Evolutionary conservation across 1,139 yeast species (phyloP).

Genomic region (Yamadazyma pseudoaaseri): DNA sequence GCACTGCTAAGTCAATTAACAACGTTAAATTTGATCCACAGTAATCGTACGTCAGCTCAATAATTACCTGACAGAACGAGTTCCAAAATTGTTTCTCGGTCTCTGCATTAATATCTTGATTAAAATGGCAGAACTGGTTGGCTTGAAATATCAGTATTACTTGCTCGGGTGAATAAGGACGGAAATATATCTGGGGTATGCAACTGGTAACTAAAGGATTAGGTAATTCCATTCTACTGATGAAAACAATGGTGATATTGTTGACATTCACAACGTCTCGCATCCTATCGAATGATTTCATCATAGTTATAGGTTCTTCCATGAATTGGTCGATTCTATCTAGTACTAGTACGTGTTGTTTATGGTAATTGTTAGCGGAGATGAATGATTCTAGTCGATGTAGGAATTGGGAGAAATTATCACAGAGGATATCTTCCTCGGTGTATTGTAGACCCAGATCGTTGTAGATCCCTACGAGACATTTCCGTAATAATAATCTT

Average conservation of each 20-base stretch:
- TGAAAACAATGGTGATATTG: constrained; percentile 31
- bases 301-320: constrained; percentile 46
- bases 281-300: constrained; percentile 46
- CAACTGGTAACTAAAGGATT: constrained; percentile 43
- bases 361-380: constrained; percentile 25
- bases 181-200: constrained; percentile 51
- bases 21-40: constrained; percentile 53
- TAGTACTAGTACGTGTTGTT: constrained; percentile 55
- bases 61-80: constrained; percentile 48
- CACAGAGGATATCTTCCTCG: constrained; percentile 24
- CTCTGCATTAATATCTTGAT: constrained; percentile 21
- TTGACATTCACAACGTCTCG: constrained; percentile 38
- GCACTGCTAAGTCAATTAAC: constrained; percentile 39
- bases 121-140: constrained; percentile 26
- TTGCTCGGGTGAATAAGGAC: constrained; percentile 44
- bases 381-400: constrained; percentile 40
- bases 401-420: constrained; percentile 48
- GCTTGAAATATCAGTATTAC: constrained; percentile 34
- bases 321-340: constrained; percentile 58
- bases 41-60: constrained; percentile 51
- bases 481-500: constrained; percentile 37
- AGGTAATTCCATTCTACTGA: constrained; percentile 46
- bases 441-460: constrained; percentile 26
- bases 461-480: constrained; percentile 26
- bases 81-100: constrained; percentile 40